Conservation (phyloP, 176 grass and related monocot species). For the Chrysopogon serrulatus region DNA sequence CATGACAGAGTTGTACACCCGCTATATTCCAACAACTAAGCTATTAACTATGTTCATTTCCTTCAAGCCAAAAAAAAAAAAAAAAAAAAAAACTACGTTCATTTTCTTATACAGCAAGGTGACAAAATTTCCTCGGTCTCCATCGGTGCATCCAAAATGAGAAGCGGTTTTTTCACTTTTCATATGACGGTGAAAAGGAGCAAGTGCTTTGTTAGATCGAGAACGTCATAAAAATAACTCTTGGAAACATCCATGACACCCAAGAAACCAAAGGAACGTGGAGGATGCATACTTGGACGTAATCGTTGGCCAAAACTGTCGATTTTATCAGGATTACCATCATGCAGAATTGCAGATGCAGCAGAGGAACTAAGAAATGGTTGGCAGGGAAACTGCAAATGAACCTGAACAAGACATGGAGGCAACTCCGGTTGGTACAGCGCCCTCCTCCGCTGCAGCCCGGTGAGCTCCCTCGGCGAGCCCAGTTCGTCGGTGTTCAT, state of each 20-base stretch:
- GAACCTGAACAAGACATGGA: conserved; percentile 47
- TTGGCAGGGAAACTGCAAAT: neutral
- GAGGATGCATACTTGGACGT: neutral
- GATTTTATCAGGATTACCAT: neutral
- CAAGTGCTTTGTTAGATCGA: neutral
- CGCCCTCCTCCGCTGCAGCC: conserved; percentile 42
- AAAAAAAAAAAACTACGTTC: no score
- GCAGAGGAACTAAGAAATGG: neutral
- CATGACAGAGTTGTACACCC: neutral
- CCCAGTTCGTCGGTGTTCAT: conserved; percentile 40
- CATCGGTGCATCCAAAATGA: neutral
- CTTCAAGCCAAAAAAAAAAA: no score
- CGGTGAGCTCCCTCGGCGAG: conserved; percentile 32
- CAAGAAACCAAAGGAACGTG: neutral
- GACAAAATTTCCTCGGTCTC: neutral
- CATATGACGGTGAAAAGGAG: neutral
- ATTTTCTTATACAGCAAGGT: neutral
- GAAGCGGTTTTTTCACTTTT: neutral
- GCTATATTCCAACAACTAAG: neutral
- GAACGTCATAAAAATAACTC: neutral
- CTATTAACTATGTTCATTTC: neutral
- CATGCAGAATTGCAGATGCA: neutral
- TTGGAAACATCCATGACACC: neutral
- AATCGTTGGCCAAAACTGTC: no score
- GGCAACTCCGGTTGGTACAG: conserved; percentile 47